Evolutionary conservation across 495 filamentous ascomycete species (phyloP), one percentile per base, ranked within the genome.

Genomic region (Hypoxylon lienhwacheense): DNA sequence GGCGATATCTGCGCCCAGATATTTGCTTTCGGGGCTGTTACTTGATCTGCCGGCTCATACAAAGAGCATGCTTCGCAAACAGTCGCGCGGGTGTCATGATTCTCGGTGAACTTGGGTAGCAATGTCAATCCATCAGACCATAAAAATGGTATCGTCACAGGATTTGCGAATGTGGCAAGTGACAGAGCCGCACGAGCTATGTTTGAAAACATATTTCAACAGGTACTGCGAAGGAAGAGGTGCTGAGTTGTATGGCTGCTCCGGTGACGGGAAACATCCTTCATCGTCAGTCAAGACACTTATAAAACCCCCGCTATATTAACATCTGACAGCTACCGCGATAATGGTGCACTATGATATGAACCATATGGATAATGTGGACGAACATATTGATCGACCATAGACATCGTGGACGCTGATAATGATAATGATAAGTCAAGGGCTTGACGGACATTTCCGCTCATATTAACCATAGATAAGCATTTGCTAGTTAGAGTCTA

Each of bases 1-100:
- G 59, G 48, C 3, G 64, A 50, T 42, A 70, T 68, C 14, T 62
- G 64, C 19, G 64, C 39, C 66, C 66, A 70, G 10, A 61, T 45
- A 49, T 67, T 70, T 4, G 34, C 15, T 28, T 69, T 70, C 33
- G 64, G 59, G 1, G 66, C 68, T 7, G 12, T 10, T 10, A 53
- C 32, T 4, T 19, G 4, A n/a, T 57, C 47, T 5, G 59, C 53
- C n/a, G 35, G 14, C 5, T 53, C 41, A n/a, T 58, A 57, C 10
- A 62, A 15, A 1, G 59, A 53, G 35, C 59, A 56, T 22, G 46
- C 15, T 1, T 46, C 52, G 20, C 41, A 53, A 6, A 35, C 26
- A 8, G 26, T n/a, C 35, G 55, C 44, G 5, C 15, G 14, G 2
- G 32, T 10, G 4, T 4, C 8, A 10, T 4, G 11, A 2, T 14